These are phyloP conservation scores for Sugiyamaella neomexicana DNA, from an alignment of 1,139 yeast species.

Conservation along the genomic window DNA sequence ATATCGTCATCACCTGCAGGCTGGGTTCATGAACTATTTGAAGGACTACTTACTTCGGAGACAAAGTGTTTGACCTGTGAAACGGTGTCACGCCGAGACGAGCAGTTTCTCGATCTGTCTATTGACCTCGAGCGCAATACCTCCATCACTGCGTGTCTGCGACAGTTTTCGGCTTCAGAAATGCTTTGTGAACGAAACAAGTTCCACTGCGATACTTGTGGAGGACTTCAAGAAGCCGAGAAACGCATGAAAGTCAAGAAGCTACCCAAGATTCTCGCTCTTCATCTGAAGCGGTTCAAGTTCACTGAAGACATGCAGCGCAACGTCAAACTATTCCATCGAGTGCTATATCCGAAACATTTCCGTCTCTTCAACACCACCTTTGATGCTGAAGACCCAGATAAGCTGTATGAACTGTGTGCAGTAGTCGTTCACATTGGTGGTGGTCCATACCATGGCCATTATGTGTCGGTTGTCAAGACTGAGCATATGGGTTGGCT, in stretches of 20 bases:
- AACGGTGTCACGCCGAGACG: constrained; percentile 79
- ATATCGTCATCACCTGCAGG: constrained; percentile 36
- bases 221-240: constrained; percentile 91
- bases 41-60: constrained; percentile 82
- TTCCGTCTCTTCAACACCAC: constrained; percentile 77
- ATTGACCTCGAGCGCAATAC: constrained; percentile 79
- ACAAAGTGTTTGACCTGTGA: constrained; percentile 91
- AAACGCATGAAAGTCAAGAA: constrained; percentile 81
- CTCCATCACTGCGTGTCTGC: constrained; percentile 71
- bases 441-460: constrained; percentile 98
- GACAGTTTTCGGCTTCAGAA: constrained; percentile 82
- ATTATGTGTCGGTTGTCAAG: constrained; percentile 84
- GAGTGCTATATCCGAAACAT: constrained; percentile 76
- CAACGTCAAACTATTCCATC: constrained; percentile 82
- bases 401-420: constrained; percentile 72
- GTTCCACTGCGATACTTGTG: constrained; percentile 89
- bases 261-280: constrained; percentile 74
- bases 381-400: constrained; percentile 50
- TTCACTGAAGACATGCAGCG: constrained; percentile 81
- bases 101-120: constrained; percentile 80
- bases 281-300: constrained; percentile 88
- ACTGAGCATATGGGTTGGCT: constrained; percentile 83
- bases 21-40: constrained; percentile 73
- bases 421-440: constrained; percentile 94
- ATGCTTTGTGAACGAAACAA: constrained; percentile 84